Evolutionary conservation across 2,329 filamentous ascomycete genomes (phyloP).

Genomic region (Aciculosporium take): DNA sequence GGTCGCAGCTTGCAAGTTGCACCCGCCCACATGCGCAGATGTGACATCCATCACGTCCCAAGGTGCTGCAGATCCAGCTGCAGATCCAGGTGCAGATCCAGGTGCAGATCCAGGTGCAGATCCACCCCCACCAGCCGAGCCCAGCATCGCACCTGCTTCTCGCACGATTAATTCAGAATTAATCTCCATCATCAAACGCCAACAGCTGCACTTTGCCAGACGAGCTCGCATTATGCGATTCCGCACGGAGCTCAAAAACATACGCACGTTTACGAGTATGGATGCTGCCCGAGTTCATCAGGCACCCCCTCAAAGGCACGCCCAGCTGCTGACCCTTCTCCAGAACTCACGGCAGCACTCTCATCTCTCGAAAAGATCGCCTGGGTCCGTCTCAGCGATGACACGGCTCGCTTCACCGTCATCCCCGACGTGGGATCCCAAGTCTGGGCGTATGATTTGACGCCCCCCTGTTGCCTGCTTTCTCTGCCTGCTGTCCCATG

Average conservation of each 20-base stretch:
- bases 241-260: constrained; percentile 51
- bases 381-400: constrained; percentile 80
- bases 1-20: no score
- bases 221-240: constrained; percentile 42
- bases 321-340: neutral
- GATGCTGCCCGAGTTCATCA: constrained; percentile 2
- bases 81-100: neutral
- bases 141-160: neutral
- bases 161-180: neutral
- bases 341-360: constrained; percentile 50
- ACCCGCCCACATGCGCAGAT: no score
- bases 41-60: no score
- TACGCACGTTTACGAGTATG: constrained; percentile 51
- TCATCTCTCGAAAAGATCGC: constrained; percentile 65
- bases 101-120: neutral
- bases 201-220: neutral
- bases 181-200: neutral
- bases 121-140: neutral
- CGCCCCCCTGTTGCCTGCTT: constrained; percentile 6
- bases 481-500: neutral
- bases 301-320: neutral
- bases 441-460: constrained; percentile 72
- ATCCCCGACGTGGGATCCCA: constrained; percentile 90
- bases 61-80: no score
- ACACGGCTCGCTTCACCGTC: constrained; percentile 83